Evolutionary conservation across 495 filamentous ascomycete species (phyloP).

Genomic region (Penicillium chermesinum): DNA sequence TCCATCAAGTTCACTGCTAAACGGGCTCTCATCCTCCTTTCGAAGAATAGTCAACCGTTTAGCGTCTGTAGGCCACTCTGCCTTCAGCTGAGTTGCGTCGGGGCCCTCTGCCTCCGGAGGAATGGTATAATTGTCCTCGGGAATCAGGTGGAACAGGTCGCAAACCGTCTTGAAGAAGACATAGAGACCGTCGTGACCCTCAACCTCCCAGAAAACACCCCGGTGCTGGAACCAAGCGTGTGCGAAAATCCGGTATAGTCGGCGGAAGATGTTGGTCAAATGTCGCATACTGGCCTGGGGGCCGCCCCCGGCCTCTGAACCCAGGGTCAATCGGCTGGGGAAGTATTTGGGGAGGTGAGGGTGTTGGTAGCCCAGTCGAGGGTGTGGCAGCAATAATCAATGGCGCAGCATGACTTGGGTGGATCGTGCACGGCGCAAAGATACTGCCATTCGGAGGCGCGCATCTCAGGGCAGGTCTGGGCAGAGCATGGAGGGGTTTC

Average conservation of each 20-base stretch:
- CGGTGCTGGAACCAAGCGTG: constrained; percentile 98
- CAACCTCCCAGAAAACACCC: constrained; percentile 93
- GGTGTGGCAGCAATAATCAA: constrained; percentile 98
- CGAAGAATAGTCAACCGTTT: constrained; percentile 44
- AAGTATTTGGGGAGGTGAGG: constrained; percentile 89
- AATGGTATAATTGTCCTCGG: constrained; percentile 91
- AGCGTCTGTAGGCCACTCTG: constrained; percentile 28
- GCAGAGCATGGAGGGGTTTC: constrained; percentile 83
- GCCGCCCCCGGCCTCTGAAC: constrained; percentile 57
- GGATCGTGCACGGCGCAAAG: constrained; percentile 95
- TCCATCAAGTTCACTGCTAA: constrained; percentile 19
- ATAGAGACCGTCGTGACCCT: constrained; percentile 80
- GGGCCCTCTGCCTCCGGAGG: constrained; percentile 87
- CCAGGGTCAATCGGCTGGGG: constrained; percentile 76
- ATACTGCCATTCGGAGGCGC: constrained; percentile 97
- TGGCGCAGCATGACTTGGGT: constrained; percentile 92
- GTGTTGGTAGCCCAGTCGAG: constrained; percentile 94
- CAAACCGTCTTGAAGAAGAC: constrained; percentile 96
- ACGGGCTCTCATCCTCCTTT: constrained; percentile 29
- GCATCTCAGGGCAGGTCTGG: constrained; percentile 92
- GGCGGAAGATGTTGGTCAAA: constrained; percentile 86
- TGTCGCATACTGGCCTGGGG: constrained; percentile 64
- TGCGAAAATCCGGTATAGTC: constrained; percentile 93
- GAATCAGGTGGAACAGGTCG: constrained; percentile 81
- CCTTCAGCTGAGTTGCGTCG: constrained; percentile 41